A percentile compares a stretch with the other conserved stretches of the same genome.
These are phyloP conservation scores for Pseudoturritis turrita DNA, from an alignment of 345 rosid genomes.

Conservation along the genomic window DNA sequence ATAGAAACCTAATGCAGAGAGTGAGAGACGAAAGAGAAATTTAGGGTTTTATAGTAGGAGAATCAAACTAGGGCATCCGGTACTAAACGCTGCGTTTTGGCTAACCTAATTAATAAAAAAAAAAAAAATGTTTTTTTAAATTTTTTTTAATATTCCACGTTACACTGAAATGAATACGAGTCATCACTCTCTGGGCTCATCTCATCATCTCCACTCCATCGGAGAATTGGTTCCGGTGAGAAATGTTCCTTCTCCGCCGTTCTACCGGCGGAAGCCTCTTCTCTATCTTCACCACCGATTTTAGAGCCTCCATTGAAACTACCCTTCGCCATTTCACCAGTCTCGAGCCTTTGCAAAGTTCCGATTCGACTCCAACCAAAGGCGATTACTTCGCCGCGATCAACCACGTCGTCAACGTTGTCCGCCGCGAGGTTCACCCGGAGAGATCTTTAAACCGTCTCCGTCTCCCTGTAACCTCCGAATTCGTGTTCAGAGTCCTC, in stretches of 20 bases:
- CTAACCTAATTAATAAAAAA: not conserved
- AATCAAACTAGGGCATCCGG: slow-evolving; percentile 23
- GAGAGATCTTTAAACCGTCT: slow-evolving; percentile 66
- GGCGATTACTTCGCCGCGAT: slow-evolving; percentile 77
- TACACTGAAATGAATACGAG: not conserved
- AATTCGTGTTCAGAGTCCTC: slow-evolving; percentile 80
- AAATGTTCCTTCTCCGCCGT: slow-evolving; percentile 26
- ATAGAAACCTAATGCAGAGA: slow-evolving; percentile 21
- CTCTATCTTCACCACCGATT: not conserved
- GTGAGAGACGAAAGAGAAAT: not conserved
- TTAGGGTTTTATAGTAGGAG: not conserved
- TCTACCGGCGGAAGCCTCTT: slow-evolving; percentile 1
- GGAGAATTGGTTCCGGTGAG: not conserved
- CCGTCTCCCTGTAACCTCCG: slow-evolving; percentile 53
- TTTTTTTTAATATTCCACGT: not conserved
- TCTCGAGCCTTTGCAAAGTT: slow-evolving; percentile 16
- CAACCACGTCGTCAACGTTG: slow-evolving; percentile 74
- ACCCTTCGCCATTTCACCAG: slow-evolving; percentile 1
- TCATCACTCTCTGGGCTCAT: not conserved
- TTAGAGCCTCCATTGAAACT: not conserved
- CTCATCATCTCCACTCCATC: not conserved
- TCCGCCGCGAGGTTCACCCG: slow-evolving; percentile 74
- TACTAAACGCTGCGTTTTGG: slow-evolving; percentile 1
- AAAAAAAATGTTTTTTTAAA: too few species aligned
- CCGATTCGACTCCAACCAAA: slow-evolving; percentile 32